A percentile compares a stretch with the other conserved stretches of the same genome.
phyloP scores from a whole-genome alignment of 179 eudicot species.

The Spinacia oleracea region DNA sequence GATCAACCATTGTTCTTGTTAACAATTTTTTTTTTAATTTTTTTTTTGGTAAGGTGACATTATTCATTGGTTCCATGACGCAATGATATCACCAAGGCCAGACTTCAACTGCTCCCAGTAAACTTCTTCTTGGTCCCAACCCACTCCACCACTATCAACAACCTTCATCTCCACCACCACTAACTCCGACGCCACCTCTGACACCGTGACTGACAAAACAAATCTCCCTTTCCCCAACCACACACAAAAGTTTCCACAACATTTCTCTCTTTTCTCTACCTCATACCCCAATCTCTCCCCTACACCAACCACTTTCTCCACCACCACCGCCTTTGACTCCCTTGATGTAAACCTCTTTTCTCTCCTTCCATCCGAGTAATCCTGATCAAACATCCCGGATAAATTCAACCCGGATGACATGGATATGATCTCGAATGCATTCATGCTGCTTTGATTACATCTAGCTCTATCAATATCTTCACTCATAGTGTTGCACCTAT shows the following conservation, averaged over 20 bases:
- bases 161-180: slow-evolving; percentile 64
- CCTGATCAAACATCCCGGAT: slow-evolving; percentile 36
- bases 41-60: not conserved
- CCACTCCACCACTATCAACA: slow-evolving; percentile 43
- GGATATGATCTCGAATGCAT: slow-evolving; percentile 43
- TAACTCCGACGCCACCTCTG: slow-evolving; percentile 55
- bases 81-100: slow-evolving; percentile 56
- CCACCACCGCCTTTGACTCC: slow-evolving; percentile 40
- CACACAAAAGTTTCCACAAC: slow-evolving; percentile 33
- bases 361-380: slow-evolving; percentile 30
- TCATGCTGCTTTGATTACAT: slow-evolving; percentile 12
- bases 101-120: slow-evolving; percentile 61
- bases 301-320: slow-evolving; percentile 49
- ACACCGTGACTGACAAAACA: slow-evolving; percentile 44
- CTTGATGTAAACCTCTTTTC: slow-evolving; percentile 59
- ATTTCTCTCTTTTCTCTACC: slow-evolving; percentile 48
- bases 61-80: slow-evolving; percentile 46
- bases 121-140: slow-evolving; percentile 34
- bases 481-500: not conserved
- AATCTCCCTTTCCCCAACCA: slow-evolving; percentile 45
- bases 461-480: not conserved
- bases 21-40: not conserved
- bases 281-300: slow-evolving; percentile 58
- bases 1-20: slow-evolving; percentile 11
- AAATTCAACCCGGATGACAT: slow-evolving; percentile 44